Evolutionary conservation across 1,284 basidiomycete species (phyloP), one percentile per base, ranked within the genome.

Genomic region (Pterulicium gracile): DNA sequence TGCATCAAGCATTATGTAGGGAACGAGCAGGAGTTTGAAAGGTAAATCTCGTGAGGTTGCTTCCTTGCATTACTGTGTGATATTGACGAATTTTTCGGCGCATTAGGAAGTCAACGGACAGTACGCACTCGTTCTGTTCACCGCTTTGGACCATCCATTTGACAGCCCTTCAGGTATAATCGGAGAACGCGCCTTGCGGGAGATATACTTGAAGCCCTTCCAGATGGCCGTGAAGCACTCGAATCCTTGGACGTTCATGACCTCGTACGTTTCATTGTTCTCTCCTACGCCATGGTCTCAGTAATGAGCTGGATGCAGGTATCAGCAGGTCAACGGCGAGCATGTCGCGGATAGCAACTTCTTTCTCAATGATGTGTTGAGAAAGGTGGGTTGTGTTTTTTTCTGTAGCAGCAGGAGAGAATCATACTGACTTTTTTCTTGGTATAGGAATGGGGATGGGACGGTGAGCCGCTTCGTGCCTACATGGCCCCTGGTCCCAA

Each of bases 1-100:
- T 69, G 67, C 10, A 70, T 75, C 51, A 70, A 69, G 53, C 68
- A 70, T 47, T 68, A 56, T 49, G 68, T 69, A 27, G 67, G 67
- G 2, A 76, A 77, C 52, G 73, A 76, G 47, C 73, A 75, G 51
- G 73, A 76, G 48, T 66, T 65, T 50, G 59, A 74, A 50, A 59
- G 66, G 59, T 59, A 46, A 45, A n/a, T n/a, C n/a, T n/a, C n/a
- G n/a, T n/a, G n/a, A 45, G 45, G n/a, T 19, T n/a, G n/a, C n/a
- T n/a, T n/a, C n/a, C n/a, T n/a, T n/a, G 14, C 27, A 27, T 46
- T 13, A 12, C 18, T 46, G 22, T 15, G 10, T 32, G 12, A 20
- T n/a, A n/a, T 36, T 36, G 12, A 12, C 4, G 45, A 69, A 70
- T 46, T 70, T 70, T 58, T 75, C 67, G 43, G 72, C 67, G 53